These are phyloP conservation scores for Cystofilobasidium bisporidii DNA, from an alignment of 768 basidiomycete species.

Conservation along the genomic window DNA sequence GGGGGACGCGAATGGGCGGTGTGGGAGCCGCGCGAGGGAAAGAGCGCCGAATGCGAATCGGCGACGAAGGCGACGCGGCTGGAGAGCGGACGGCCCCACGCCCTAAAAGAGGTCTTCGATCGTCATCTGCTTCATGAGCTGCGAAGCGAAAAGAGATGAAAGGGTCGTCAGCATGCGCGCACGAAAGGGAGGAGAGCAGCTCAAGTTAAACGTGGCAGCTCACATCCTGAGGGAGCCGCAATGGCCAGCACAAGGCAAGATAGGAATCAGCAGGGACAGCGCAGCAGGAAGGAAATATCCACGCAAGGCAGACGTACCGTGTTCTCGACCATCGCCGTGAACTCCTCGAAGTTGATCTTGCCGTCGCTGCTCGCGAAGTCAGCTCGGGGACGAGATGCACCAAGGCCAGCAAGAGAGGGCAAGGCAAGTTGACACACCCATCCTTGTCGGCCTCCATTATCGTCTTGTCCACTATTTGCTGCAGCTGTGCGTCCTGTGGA, in stretches of 20 bases:
- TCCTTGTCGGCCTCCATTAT: conserved; percentile 99
- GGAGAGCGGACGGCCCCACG: too few species aligned
- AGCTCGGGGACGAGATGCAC: background rate
- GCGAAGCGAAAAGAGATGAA: background rate
- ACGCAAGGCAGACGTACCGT: conserved; percentile 51
- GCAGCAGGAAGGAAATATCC: background rate
- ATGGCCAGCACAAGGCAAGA: background rate
- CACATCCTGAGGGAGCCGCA: conserved; percentile 52
- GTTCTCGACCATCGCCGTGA: conserved; percentile 90
- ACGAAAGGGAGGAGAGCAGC: too few species aligned
- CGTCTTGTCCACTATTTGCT: conserved; percentile 99
- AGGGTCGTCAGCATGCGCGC: background rate
- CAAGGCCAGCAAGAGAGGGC: background rate
- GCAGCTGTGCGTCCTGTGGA: conserved; percentile 82
- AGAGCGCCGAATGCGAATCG: too few species aligned
- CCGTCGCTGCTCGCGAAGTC: conserved; percentile 53
- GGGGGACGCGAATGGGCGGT: too few species aligned
- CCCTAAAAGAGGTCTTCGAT: conserved; percentile 89
- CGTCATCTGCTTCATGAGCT: conserved; percentile 63
- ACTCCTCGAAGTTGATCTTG: conserved; percentile 94
- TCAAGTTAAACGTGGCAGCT: conserved; percentile 9
- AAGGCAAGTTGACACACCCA: conserved; percentile 43
- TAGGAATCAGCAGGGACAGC: too few species aligned
- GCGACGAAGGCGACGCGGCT: too few species aligned
- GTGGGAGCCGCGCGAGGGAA: too few species aligned